These are phyloP conservation scores for Thalassiosira exigua DNA, from an alignment of 352 stramenopile genomes.

Conservation along the genomic window DNA sequence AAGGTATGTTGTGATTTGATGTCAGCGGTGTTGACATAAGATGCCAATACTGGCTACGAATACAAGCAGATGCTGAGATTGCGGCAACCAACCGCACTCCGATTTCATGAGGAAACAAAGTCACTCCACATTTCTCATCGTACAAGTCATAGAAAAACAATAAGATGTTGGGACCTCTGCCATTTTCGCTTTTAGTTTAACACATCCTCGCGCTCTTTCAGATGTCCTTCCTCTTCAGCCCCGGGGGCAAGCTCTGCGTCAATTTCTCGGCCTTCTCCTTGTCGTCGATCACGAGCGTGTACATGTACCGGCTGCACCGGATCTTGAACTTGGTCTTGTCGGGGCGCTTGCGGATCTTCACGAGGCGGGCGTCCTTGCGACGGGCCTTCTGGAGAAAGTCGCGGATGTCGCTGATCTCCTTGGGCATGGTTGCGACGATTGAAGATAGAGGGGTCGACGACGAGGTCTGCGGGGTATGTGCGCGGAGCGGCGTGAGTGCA, in stretches of 20 bases:
- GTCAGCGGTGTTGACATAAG: too few species aligned
- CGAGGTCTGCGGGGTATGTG: neutral
- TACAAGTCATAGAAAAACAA: too few species aligned
- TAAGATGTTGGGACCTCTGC: too few species aligned
- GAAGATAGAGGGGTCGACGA: neutral
- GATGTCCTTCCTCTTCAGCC: constrained; percentile 85
- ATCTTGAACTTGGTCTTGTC: constrained; percentile 99
- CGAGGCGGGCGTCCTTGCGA: constrained; percentile 92
- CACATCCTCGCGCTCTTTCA: too few species aligned
- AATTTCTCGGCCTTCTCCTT: constrained; percentile 99
- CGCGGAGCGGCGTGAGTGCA: neutral
- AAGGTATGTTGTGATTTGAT: too few species aligned
- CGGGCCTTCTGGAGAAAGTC: constrained; percentile 99
- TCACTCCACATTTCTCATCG: too few species aligned
- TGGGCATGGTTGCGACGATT: constrained; percentile 87
- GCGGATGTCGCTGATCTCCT: constrained; percentile 99
- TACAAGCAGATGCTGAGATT: too few species aligned
- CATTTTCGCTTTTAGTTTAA: too few species aligned
- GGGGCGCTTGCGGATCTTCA: constrained; percentile 99
- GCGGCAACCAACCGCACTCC: too few species aligned
- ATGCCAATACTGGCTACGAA: too few species aligned
- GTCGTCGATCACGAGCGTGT: constrained; percentile 98
- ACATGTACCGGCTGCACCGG: constrained; percentile 98
- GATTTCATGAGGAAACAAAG: too few species aligned
- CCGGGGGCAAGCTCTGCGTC: constrained; percentile 97